Evolutionary conservation across 345 rosid species (phyloP), one percentile per base, ranked within the genome.

Genomic region (Gossypium rotundifolium): DNA sequence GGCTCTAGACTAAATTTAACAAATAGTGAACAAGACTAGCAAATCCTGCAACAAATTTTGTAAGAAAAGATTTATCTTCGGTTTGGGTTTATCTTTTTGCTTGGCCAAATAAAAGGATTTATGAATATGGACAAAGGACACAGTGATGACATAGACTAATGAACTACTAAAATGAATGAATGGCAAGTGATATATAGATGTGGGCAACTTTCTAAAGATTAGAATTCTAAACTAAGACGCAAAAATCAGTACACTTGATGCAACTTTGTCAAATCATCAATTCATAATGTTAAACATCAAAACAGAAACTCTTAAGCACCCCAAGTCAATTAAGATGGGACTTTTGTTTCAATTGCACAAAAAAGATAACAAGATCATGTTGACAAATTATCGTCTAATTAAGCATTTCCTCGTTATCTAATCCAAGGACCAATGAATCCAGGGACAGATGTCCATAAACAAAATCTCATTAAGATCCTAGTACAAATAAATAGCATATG

Each of bases 211-310:
- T 11, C 55, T 46, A 52, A 52, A 70, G 58, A 9, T n/a, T 44
- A 71, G 46, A 71, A 54, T 54, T 54, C 63, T 53, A 71, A n/a
- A 17, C 60, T 27, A 69, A 53, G 33, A 25, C 11, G 11, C 33
- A 54, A 6, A 54, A 71, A 54, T 33, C 63, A 71, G 52, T 18
- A 55, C 38, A 55, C 6, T 9, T 3, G 7, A 40, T 55, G 64
- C 65, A 40, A 57, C 33, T 25, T 40, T 61, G 14, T 42, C 29
- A 55, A 71, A 71, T 40, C 52, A 22, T n/a, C 18, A 12, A 71
- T 22, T 12, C 33, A 38, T 55, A 71, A 11, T 71, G 18, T 3
- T 71, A 55, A 71, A 71, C 52, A 71, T 18, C 52, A 71, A n/a
- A 51, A 33, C 9, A 2, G 33, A 6, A 71, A 38, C 33, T 20